Percentiles rank a stretch among this genome's conserved stretches.
These are phyloP conservation scores for Annulohypoxylon stygium DNA, from an alignment of 495 filamentous ascomycete species.

Conservation along the genomic window DNA sequence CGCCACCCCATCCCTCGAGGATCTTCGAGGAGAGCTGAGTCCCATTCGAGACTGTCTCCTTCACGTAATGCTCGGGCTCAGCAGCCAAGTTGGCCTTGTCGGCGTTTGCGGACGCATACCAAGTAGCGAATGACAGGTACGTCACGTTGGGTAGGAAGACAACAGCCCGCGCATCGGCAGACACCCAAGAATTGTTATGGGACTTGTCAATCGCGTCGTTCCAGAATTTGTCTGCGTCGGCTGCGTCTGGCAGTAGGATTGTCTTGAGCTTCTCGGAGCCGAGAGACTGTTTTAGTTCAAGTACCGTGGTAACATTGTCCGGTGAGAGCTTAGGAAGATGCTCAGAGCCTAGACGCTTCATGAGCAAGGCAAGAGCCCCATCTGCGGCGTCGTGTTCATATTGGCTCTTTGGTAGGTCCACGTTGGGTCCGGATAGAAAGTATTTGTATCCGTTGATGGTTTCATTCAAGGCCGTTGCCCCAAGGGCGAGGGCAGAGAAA, in stretches of 20 bases:
- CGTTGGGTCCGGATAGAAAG: slow-evolving; percentile 35
- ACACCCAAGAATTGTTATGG: slow-evolving; percentile 32
- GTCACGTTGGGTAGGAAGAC: slow-evolving; percentile 38
- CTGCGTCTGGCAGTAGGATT: slow-evolving; percentile 42
- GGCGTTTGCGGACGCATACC: slow-evolving; percentile 44
- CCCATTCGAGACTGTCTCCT: slow-evolving; percentile 31
- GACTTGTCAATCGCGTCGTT: slow-evolving; percentile 35
- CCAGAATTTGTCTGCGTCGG: slow-evolving; percentile 46
- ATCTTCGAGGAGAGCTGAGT: slow-evolving; percentile 42
- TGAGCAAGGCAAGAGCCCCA: slow-evolving; percentile 19
- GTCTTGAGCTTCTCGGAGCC: slow-evolving; percentile 24
- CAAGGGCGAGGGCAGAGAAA: slow-evolving; percentile 28
- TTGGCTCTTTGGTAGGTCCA: slow-evolving; percentile 22
- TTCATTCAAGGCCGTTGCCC: slow-evolving; percentile 36
- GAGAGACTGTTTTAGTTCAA: slow-evolving; percentile 36
- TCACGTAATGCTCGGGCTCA: slow-evolving; percentile 51
- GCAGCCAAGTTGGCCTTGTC: slow-evolving; percentile 47
- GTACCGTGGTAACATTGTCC: slow-evolving; percentile 30
- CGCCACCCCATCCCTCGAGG: slow-evolving; percentile 51
- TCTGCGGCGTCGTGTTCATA: slow-evolving; percentile 37
- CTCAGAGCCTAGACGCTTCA: slow-evolving; percentile 22
- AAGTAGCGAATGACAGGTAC: slow-evolving; percentile 32
- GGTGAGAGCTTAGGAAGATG: slow-evolving; percentile 19
- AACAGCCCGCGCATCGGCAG: slow-evolving; percentile 38
- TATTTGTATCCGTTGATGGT: slow-evolving; percentile 37